Percentiles rank a stretch among this genome's conserved stretches.
Conservation (phyloP, 2,329 filamentous ascomycete genomes). For the Cercospora nicotianae region DNA sequence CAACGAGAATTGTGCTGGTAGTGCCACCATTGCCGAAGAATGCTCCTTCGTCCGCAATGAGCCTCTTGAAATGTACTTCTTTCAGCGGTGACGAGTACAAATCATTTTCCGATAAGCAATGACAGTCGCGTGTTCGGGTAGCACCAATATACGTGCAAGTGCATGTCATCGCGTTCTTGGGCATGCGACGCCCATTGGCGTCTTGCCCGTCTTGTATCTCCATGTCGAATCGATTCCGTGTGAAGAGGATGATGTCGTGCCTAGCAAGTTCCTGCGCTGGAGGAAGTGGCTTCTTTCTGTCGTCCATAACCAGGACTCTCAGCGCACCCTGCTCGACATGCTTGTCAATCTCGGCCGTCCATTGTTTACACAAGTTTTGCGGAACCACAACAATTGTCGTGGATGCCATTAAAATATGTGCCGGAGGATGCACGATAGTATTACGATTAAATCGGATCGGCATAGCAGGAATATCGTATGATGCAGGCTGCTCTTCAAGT, state of each 20-base stretch:
- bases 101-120: slow-evolving; percentile 44
- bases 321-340: slow-evolving; percentile 65
- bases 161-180: slow-evolving; percentile 34
- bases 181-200: slow-evolving; percentile 43
- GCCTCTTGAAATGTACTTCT: slow-evolving; percentile 76
- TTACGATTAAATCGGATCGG: slow-evolving; percentile 46
- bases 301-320: slow-evolving; percentile 61
- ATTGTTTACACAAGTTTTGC: slow-evolving; percentile 79
- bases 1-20: slow-evolving; percentile 58
- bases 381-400: slow-evolving; percentile 79
- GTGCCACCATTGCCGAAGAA: slow-evolving; percentile 72
- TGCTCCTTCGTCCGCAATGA: slow-evolving; percentile 92
- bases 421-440: slow-evolving; percentile 43
- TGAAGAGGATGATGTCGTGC: slow-evolving; percentile 78
- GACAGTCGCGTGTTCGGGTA: slow-evolving; percentile 47
- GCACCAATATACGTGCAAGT: slow-evolving; percentile 48
- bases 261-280: slow-evolving; percentile 57
- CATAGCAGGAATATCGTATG: slow-evolving; percentile 46
- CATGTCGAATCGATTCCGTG: slow-evolving; percentile 69
- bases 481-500: slow-evolving; percentile 43
- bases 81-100: slow-evolving; percentile 63
- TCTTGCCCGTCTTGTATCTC: slow-evolving; percentile 59
- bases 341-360: slow-evolving; percentile 75
- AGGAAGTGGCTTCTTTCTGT: slow-evolving; percentile 57
- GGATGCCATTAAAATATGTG: slow-evolving; percentile 63